Percentiles rank a stretch among this genome's conserved stretches.
These are phyloP conservation scores for Ziziphus jujuba DNA, from an alignment of 306 rosid genomes.

Conservation along the genomic window DNA sequence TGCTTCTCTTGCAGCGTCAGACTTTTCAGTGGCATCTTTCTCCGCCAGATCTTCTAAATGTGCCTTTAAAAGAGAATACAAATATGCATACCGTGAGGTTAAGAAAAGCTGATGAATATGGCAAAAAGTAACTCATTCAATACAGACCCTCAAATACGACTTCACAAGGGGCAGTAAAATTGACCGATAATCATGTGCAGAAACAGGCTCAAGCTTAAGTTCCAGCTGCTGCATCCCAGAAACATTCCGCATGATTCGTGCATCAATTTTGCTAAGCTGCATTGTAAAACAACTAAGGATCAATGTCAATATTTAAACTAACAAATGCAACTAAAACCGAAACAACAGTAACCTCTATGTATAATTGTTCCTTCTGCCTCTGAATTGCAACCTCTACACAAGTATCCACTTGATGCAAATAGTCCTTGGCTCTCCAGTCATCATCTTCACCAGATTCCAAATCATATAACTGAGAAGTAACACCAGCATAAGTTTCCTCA, in stretches of 20 bases:
- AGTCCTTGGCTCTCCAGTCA: slow-evolving; percentile 82
- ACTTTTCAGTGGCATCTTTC: slow-evolving; percentile 89
- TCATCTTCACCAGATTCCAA: slow-evolving; percentile 88
- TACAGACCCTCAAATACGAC: slow-evolving; percentile 83
- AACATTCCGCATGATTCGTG: slow-evolving; percentile 65
- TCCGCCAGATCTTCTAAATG: slow-evolving; percentile 91
- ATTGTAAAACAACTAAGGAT: slow-evolving; percentile 24
- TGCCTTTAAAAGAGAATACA: slow-evolving; percentile 42
- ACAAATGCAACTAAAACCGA: slow-evolving; percentile 21
- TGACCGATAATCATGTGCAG: slow-evolving; percentile 75
- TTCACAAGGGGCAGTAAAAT: slow-evolving; percentile 85
- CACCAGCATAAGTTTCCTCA: slow-evolving; percentile 64
- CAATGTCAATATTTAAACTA: slow-evolving; percentile 18
- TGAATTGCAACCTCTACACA: slow-evolving; percentile 79
- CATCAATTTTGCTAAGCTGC: slow-evolving; percentile 94
- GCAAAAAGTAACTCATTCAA: slow-evolving; percentile 26
- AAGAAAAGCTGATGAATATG: slow-evolving; percentile 19
- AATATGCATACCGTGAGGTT: slow-evolving; percentile 18
- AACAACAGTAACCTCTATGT: slow-evolving; percentile 67
- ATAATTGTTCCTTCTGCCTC: slow-evolving; percentile 77
- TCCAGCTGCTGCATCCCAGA: slow-evolving; percentile 84
- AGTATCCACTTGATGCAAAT: slow-evolving; percentile 72
- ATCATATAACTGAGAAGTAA: slow-evolving; percentile 72
- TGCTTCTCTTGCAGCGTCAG: slow-evolving; percentile 95
- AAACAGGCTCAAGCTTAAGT: slow-evolving; percentile 74